Evolutionary conservation across 176 grass and related monocot genomes (phyloP).

Genomic region (Aegilops bicornis): DNA sequence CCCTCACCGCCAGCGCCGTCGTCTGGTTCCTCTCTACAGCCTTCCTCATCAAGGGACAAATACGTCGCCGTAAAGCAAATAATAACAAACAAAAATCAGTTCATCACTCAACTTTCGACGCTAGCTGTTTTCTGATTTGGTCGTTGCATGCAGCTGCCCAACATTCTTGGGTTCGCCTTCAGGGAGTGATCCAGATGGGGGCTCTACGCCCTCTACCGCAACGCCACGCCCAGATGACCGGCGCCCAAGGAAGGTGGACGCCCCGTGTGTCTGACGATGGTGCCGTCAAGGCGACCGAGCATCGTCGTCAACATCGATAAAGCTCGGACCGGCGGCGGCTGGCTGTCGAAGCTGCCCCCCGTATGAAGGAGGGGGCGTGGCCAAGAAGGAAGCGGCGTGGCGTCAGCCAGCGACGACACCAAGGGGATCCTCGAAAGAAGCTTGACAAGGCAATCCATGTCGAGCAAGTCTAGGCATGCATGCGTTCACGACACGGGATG

Average conservation of each 20-base stretch:
- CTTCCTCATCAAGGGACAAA: constrained; percentile 74
- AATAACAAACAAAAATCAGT: background rate
- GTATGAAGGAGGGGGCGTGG: background rate
- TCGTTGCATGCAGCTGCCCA: constrained; percentile 45
- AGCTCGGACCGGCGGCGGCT: background rate
- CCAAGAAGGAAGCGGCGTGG: background rate
- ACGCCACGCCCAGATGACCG: background rate
- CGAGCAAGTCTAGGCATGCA: constrained; percentile 16
- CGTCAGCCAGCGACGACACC: background rate
- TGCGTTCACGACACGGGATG: background rate
- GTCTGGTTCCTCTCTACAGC: constrained; percentile 87
- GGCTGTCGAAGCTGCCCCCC: background rate
- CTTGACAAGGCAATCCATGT: constrained; percentile 1
- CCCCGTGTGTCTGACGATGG: background rate
- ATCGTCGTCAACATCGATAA: constrained; percentile 32
- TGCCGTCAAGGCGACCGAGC: constrained; percentile 25
- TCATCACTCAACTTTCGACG: too few species aligned
- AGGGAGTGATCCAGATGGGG: constrained; percentile 65
- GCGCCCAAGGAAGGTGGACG: background rate
- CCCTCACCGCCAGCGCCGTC: constrained; percentile 66
- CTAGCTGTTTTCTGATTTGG: background rate
- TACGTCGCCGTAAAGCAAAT: constrained; percentile 64
- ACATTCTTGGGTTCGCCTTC: constrained; percentile 58
- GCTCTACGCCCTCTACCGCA: constrained; percentile 46
- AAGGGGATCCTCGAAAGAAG: background rate